phyloP scores from a whole-genome alignment of 129 eudicot genomes.

The Helianthus annuus region DNA sequence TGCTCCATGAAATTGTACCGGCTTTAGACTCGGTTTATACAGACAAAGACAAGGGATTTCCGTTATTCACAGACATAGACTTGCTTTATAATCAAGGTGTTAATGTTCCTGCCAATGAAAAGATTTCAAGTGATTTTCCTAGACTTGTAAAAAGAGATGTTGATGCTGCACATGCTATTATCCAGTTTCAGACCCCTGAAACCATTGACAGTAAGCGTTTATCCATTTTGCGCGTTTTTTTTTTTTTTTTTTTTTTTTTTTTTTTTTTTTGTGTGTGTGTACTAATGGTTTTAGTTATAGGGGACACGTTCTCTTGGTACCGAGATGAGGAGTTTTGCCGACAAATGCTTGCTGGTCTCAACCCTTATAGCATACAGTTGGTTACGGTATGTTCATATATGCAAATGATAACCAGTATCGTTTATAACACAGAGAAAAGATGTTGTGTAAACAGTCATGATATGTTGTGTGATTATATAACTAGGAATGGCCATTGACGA shows the following conservation, averaged over 20 bases:
- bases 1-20: slow-evolving; percentile 57
- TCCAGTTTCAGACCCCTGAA: slow-evolving; percentile 63
- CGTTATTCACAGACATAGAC: slow-evolving; percentile 59
- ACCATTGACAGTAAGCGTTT: slow-evolving; percentile 49
- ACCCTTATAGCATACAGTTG: slow-evolving; percentile 56
- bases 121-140: slow-evolving; percentile 38
- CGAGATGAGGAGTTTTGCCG: slow-evolving; percentile 78
- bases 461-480: not conserved
- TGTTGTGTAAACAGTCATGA: not conserved
- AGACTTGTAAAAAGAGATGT: slow-evolving; percentile 43
- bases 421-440: too few relatives aligned
- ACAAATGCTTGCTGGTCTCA: slow-evolving; percentile 79
- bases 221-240: not conserved
- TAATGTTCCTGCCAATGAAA: slow-evolving; percentile 25
- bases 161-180: slow-evolving; percentile 32
- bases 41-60: slow-evolving; percentile 45
- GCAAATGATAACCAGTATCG: not conserved
- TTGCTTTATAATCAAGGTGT: slow-evolving; percentile 64
- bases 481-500: slow-evolving; percentile 85
- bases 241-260: not conserved
- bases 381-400: slow-evolving; percentile 49
- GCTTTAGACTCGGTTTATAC: slow-evolving; percentile 18
- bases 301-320: slow-evolving; percentile 75
- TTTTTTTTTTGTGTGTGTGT: not conserved
- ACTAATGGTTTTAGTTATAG: slow-evolving; percentile 30